Evolutionary conservation across 371 early-diverging fungal species (phyloP), one percentile per base, ranked within the genome.

Genomic region (Apophysomyces ossiformis): DNA sequence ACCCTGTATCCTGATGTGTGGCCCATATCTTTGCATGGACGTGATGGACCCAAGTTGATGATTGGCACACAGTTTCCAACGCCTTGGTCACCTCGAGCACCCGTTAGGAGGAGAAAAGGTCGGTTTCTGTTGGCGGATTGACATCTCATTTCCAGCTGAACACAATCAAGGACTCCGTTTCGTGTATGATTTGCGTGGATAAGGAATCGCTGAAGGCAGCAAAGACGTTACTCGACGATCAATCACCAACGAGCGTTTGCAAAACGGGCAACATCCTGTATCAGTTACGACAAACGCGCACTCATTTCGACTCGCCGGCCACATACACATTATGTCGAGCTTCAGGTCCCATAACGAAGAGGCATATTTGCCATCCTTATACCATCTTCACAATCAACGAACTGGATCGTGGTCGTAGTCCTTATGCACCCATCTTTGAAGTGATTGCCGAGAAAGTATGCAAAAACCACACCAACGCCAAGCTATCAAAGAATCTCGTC

Each of bases 261-360:
- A 38, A 35, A 13, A 43, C 50, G 13, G 18, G 7, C 5, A 36
- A 39, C 26, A 45, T 66, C 32, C 46, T 36, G 39, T n/a, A n/a
- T n/a, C n/a, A n/a, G n/a, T n/a, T n/a, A n/a, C n/a, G n/a, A n/a
- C n/a, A n/a, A n/a, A n/a, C n/a, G n/a, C n/a, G n/a, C n/a, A n/a
- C n/a, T n/a, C 32, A 63, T 56, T 68, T 60, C 54, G 39, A 68
- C 60, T 45, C 37, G 39, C 45, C 8, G 35, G 54, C 35, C 35
- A 16, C 65, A 16, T 69, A 69, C 61, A 39, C 65, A 35, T 54
- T 69, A 26, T 69, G 65, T 58, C 69, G 65, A 60, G 69, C 60
- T 61, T 69, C 69, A 38, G 69, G 69, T 39, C 65, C 69, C 43
- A 50, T 64, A 57, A 65, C 62, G 56, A 69, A 69, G 50, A 50